A percentile compares a stretch with the other conserved stretches of the same genome.
These are phyloP conservation scores for Clonostachys chloroleuca DNA, from an alignment of 2,329 filamentous ascomycete species.

Conservation along the genomic window DNA sequence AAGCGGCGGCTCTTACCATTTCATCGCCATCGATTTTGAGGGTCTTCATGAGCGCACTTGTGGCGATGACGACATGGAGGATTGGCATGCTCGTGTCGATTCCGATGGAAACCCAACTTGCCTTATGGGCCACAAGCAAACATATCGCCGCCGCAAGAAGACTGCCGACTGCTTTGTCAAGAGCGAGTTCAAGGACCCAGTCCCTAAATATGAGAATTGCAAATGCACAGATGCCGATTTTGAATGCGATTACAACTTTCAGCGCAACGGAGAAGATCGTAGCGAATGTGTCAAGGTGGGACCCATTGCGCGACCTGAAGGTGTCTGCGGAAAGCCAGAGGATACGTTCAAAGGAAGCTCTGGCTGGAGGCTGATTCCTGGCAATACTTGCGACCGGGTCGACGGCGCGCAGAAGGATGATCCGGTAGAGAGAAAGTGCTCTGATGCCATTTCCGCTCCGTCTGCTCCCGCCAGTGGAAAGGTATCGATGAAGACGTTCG, in stretches of 20 bases:
- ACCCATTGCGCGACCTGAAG: conserved; percentile 62
- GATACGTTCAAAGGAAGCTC: conserved; percentile 81
- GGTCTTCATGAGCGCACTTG: conserved; percentile 79
- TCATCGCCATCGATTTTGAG: conserved; percentile 80
- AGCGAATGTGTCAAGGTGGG: conserved; percentile 65
- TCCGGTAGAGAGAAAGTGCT: conserved; percentile 71
- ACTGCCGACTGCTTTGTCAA: conserved; percentile 86
- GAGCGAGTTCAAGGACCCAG: conserved; percentile 75
- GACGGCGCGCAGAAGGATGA: conserved; percentile 64
- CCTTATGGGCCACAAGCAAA: conserved; percentile 94
- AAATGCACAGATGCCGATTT: conserved; percentile 82
- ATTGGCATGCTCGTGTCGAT: conserved; percentile 82
- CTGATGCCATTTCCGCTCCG: conserved; percentile 46
- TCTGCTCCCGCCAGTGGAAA: conserved; percentile 59
- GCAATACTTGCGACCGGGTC: conserved; percentile 64
- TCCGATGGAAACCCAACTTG: conserved; percentile 78
- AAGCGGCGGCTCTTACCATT: conserved; percentile 45
- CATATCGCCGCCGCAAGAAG: conserved; percentile 79
- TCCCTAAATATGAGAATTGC: conserved; percentile 68
- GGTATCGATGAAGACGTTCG: conserved; percentile 54
- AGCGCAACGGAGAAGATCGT: conserved; percentile 57
- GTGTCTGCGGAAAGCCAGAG: conserved; percentile 62
- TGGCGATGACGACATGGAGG: conserved; percentile 72
- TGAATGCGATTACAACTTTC: conserved; percentile 94
- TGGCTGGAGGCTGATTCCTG: conserved; percentile 88